Base-by-base conservation (phyloP, 139 green algal genomes). In the Chlorella vulgaris region DNA sequence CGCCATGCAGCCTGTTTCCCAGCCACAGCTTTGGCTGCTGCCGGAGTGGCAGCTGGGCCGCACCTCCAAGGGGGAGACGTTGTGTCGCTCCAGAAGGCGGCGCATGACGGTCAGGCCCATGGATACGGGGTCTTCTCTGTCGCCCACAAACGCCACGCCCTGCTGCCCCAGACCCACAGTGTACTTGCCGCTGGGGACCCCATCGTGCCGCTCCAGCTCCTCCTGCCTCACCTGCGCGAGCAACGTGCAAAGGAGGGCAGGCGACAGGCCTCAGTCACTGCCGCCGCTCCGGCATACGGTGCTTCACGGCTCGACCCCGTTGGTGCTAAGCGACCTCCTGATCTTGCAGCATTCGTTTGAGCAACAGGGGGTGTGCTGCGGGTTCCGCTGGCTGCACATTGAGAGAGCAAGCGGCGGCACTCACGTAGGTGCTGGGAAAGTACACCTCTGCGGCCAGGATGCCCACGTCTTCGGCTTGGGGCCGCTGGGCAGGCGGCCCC, bases 81-180 rank as follows among this genome's bases (percentile, higher is more conserved):
- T 62, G 60, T 91, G 89, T 69, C 86, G 81, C 0, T 92, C 81
- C 81, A 98, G 42, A 69, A 98, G 83, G 7, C 22, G 39, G 33
- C 89, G 74, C 29, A 93, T 80, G 2, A 76, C 93, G 19, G 91
- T 96, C 47, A 97, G 81, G 47, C 85, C 89, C 84, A 97, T 91
- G 24, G 91, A 96, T 21, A 94, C 89, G 0, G 88, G 83, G 55
- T 98, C 94, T 81, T 98, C 94, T 1, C 86, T 55, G 69, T 97
- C 94, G 26, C 69, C 85, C 63, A 79, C 89, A 70, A 96, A 96
- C 0, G 87, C 76, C 79, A 97, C 85, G 4, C 53, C 70, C 38
- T 88, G 83, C 91, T 94, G 94, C 0, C 94, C 94, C 19, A 98
- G 85, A 0, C 94, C 94, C 1, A 88, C 26, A 1, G 92, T 97